A percentile compares a stretch with the other conserved stretches of the same genome.
phyloP scores from a whole-genome alignment of 495 filamentous ascomycete genomes.

The Opeltia flavorubescens region DNA sequence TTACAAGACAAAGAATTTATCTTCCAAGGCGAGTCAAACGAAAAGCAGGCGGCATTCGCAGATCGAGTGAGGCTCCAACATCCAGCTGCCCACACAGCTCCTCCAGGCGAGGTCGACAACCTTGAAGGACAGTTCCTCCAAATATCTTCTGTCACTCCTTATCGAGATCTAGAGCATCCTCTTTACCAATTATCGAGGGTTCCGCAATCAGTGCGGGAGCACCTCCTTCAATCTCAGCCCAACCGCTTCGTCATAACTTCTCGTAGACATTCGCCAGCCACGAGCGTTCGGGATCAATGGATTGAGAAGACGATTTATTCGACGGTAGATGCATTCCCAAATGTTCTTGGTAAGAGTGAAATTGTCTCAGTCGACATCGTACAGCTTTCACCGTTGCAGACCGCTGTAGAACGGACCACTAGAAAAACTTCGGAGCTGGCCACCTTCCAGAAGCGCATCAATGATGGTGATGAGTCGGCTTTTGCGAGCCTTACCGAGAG shows the following conservation, averaged over 20 bases:
- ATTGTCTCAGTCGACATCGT: constrained; percentile 55
- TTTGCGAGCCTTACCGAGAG: constrained; percentile 56
- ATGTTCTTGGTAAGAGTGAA: constrained; percentile 78
- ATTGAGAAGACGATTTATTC: constrained; percentile 80
- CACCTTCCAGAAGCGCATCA: constrained; percentile 56
- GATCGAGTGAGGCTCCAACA: constrained; percentile 89
- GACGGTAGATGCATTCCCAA: constrained; percentile 78
- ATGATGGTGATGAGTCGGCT: constrained; percentile 54
- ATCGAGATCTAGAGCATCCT: constrained; percentile 72
- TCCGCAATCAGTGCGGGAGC: constrained; percentile 67
- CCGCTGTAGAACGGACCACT: constrained; percentile 79
- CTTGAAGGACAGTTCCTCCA: constrained; percentile 89
- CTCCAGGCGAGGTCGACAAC: constrained; percentile 56
- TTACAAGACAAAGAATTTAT: constrained; percentile 88
- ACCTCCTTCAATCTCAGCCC: constrained; percentile 62
- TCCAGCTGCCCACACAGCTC: constrained; percentile 71
- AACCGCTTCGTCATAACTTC: constrained; percentile 59
- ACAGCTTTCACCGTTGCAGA: constrained; percentile 61
- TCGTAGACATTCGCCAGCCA: constrained; percentile 48
- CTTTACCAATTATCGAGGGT: constrained; percentile 79
- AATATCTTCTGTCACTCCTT: constrained; percentile 61
- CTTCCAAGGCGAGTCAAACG: constrained; percentile 65
- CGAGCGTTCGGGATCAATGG: constrained; percentile 52
- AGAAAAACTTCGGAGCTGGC: constrained; percentile 80
- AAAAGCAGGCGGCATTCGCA: constrained; percentile 68